Evolutionary conservation across 208 protist species (phyloP), one percentile per base, ranked within the genome.

Genomic region (Trypanosoma vivax): DNA sequence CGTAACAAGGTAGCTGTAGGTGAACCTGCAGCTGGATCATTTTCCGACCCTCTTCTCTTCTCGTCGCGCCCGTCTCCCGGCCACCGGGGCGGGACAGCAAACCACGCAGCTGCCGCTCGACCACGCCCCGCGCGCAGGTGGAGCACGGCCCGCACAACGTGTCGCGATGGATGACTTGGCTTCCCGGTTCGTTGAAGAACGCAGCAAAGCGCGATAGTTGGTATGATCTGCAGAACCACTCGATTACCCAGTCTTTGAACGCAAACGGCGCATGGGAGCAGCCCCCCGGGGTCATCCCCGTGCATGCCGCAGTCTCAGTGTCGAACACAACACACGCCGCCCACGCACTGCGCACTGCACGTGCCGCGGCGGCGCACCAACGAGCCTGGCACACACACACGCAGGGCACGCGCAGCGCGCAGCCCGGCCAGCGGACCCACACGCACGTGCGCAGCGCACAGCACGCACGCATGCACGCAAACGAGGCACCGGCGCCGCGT

Each of bases 151-250:
- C 33, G 10, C 33, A 37, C 33, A 37, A 37, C 33, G 33, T 37
- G 33, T 47, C 41, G 41, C 41, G 41, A 47, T 47, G 41, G 41
- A 47, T 47, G 41, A 47, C 41, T 47, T 47, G 41, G 41, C 41
- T 47, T 47, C 41, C 41, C 14, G 14, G 9, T 47, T 47, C 41
- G 41, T 47, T 47, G 41, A 47, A 47, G 41, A 47, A 47, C 41
- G 41, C 41, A 47, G 41, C 41, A 47, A 47, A 47, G 41, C 14
- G 41, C 41, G 41, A 47, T 47, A 47, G 14, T 7, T 47, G 41
- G 41, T 47, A 47, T 47, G 10, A 47, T 16, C 14, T 47, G 41
- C 41, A 47, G 41, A 47, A 47, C 14, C 41, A 47, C 14, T 47
- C 14, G 11, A 47, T 47, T 47, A 14, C 41, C 41, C 23, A 47